Evolutionary conservation across 2,329 filamentous ascomycete genomes (phyloP).

Genomic region (Capronia americana): DNA sequence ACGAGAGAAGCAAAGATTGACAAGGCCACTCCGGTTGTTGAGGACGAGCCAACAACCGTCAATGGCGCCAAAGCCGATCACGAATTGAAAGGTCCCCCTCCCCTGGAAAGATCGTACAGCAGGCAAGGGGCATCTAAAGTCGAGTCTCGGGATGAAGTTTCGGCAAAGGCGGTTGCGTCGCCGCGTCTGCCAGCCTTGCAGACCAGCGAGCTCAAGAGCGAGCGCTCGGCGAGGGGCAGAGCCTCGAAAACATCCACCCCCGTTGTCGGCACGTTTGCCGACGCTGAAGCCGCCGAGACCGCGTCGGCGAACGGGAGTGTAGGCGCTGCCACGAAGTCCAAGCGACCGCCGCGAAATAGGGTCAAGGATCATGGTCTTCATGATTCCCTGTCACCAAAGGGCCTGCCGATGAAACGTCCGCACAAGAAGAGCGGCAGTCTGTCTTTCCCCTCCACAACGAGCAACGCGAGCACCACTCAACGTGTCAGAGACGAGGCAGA

Average conservation of each 20-base stretch:
- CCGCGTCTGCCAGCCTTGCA: constrained; percentile 37
- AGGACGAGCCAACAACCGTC: constrained; percentile 55
- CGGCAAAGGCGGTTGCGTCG: constrained; percentile 38
- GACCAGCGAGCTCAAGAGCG: constrained; percentile 21
- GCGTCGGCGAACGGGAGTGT: constrained; percentile 27
- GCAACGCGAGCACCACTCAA: constrained; percentile 3
- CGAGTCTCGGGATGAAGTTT: constrained; percentile 27
- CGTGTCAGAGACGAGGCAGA: constrained; percentile 27
- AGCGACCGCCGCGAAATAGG: constrained; percentile 36
- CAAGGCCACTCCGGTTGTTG: constrained; percentile 44
- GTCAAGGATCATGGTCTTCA: constrained; percentile 40
- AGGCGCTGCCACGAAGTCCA: constrained; percentile 27
- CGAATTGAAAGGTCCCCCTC: constrained; percentile 43
- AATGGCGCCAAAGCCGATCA: constrained; percentile 38
- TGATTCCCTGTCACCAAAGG: constrained; percentile 40
- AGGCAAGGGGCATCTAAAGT: constrained; percentile 48
- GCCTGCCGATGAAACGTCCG: constrained; percentile 43
- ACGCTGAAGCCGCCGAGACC: constrained; percentile 40
- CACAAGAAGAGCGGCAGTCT: constrained; percentile 47
- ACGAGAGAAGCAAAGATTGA: constrained; percentile 57
- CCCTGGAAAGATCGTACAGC: constrained; percentile 34
- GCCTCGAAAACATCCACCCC: constrained; percentile 52
- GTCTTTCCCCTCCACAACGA: constrained; percentile 33
- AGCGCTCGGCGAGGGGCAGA: constrained; percentile 42
- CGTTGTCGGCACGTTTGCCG: constrained; percentile 46